These are phyloP conservation scores for Talaromyces sp. DNA, from an alignment of 2,329 filamentous ascomycete genomes.

Conservation along the genomic window DNA sequence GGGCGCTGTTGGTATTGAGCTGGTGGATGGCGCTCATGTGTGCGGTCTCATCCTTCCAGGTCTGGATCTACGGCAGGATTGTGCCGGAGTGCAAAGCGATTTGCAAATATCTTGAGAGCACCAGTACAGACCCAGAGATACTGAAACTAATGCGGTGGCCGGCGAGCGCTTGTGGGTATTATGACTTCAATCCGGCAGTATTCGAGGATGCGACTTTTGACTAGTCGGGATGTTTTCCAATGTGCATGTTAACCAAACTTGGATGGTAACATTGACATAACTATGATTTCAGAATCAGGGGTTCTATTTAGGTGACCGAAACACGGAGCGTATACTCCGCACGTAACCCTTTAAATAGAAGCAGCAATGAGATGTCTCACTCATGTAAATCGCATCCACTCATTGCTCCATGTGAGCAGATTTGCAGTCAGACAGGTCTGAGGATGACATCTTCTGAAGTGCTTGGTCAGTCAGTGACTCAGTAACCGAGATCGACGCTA, in stretches of 20 bases:
- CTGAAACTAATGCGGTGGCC: constrained; percentile 31
- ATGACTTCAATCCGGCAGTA: background rate
- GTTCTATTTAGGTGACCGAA: background rate
- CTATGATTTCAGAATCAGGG: background rate
- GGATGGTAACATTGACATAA: background rate
- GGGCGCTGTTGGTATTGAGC: constrained; percentile 30
- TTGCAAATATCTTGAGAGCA: constrained; percentile 33
- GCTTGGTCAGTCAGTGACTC: background rate
- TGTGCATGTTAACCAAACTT: too few species aligned
- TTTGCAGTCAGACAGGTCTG: background rate
- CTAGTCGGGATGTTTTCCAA: background rate
- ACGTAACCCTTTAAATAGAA: background rate
- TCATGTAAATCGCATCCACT: background rate
- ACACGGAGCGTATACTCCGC: background rate
- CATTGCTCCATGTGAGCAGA: background rate
- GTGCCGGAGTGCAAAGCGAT: constrained; percentile 34
- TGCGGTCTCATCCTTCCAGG: constrained; percentile 8
- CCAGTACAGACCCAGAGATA: constrained; percentile 23
- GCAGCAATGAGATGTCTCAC: background rate
- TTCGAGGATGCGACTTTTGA: constrained; percentile 2
- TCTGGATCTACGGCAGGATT: constrained; percentile 29
- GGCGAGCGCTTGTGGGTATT: constrained; percentile 29
- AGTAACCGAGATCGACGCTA: background rate
- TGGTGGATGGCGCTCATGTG: constrained; percentile 29
- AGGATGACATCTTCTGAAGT: background rate